These are phyloP conservation scores for Rhodotorula mucilaginosa DNA, from an alignment of 1,284 basidiomycete species.

Conservation along the genomic window DNA sequence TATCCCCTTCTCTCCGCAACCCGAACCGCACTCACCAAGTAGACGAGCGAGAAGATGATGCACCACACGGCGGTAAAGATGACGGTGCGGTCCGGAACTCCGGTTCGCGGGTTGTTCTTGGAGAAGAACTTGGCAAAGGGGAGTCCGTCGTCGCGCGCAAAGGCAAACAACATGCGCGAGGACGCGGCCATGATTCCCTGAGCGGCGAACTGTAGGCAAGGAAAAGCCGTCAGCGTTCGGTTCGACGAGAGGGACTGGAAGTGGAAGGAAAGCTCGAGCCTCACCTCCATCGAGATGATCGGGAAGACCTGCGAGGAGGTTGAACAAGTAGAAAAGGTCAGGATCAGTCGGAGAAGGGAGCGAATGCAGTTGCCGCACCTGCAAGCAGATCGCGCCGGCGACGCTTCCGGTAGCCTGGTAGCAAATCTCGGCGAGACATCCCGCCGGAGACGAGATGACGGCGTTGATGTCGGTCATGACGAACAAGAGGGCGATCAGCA, in stretches of 20 bases:
- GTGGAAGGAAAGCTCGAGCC: slow-evolving; percentile 32
- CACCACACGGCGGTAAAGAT: slow-evolving; percentile 58
- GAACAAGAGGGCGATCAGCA: slow-evolving; percentile 66
- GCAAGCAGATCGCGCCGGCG: slow-evolving; percentile 62
- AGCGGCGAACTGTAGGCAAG: slow-evolving; percentile 13
- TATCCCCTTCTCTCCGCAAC: slow-evolving; percentile 53
- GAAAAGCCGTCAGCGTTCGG: background rate
- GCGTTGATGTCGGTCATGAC: slow-evolving; percentile 60
- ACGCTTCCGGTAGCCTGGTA: slow-evolving; percentile 59
- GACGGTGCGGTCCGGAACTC: slow-evolving; percentile 54
- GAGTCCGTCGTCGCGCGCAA: slow-evolving; percentile 63
- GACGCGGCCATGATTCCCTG: slow-evolving; percentile 61
- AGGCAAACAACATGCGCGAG: slow-evolving; percentile 66
- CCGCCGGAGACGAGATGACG: slow-evolving; percentile 59
- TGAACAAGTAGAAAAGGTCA: background rate
- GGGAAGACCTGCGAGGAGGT: slow-evolving; percentile 47
- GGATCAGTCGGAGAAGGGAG: background rate
- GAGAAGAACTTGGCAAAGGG: slow-evolving; percentile 60
- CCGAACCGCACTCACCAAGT: slow-evolving; percentile 49
- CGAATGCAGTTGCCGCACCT: slow-evolving; percentile 6
- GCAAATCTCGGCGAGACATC: slow-evolving; percentile 65
- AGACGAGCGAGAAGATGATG: slow-evolving; percentile 54
- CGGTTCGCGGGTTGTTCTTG: slow-evolving; percentile 57
- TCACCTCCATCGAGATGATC: slow-evolving; percentile 46
- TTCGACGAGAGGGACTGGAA: background rate